These are phyloP conservation scores for Pythium inflatum DNA, from an alignment of 352 stramenopile species.

Conservation along the genomic window DNA sequence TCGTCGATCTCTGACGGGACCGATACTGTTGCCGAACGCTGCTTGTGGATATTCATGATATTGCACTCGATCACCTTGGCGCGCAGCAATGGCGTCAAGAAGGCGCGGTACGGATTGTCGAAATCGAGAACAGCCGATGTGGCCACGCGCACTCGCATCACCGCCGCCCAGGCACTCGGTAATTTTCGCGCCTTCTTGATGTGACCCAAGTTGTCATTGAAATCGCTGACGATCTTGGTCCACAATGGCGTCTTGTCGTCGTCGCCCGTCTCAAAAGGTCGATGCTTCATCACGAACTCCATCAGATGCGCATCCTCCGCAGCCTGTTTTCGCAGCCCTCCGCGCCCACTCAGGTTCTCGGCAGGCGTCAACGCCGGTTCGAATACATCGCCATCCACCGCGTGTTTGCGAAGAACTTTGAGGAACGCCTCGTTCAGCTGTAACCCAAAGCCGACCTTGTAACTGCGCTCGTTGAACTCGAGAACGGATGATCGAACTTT, in stretches of 20 bases:
- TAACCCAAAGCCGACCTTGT: background rate
- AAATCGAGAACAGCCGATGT: background rate
- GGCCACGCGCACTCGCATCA: background rate
- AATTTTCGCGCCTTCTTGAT: background rate
- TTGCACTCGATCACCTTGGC: background rate
- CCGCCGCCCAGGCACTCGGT: background rate
- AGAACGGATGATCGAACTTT: background rate
- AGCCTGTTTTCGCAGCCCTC: too few relatives aligned
- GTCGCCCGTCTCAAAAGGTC: background rate
- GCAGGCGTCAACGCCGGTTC: too few relatives aligned
- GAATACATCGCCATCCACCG: background rate
- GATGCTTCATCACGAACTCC: background rate
- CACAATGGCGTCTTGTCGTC: background rate
- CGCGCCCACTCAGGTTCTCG: too few relatives aligned
- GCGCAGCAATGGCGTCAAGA: background rate
- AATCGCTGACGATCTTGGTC: background rate
- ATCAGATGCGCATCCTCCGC: background rate
- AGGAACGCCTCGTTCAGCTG: background rate
- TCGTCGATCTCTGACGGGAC: background rate
- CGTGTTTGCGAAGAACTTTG: background rate
- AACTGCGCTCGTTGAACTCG: slow-evolving; percentile 1
- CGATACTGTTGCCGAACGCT: too few relatives aligned
- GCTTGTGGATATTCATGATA: background rate
- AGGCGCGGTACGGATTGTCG: background rate
- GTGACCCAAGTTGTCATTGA: background rate